A percentile compares a stretch with the other conserved stretches of the same genome.
Evolutionary conservation across 208 protist species (phyloP).

Genomic region (Vickermania ingenoplastis): DNA sequence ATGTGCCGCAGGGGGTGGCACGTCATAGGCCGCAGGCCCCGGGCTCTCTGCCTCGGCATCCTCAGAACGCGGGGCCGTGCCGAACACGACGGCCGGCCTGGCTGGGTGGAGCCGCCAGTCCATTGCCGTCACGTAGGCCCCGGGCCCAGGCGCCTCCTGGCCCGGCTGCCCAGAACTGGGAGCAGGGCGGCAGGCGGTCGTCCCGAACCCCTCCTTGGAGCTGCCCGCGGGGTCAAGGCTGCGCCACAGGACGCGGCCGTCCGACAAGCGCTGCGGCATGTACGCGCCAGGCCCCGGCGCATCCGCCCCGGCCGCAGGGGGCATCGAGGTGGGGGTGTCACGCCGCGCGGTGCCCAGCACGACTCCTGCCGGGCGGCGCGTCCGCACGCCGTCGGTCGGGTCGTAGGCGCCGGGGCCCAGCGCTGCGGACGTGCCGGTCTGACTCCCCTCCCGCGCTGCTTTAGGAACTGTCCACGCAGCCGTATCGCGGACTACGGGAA

Average conservation of each 20-base stretch:
- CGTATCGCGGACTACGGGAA: conserved; percentile 10
- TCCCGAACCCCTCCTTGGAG: not conserved
- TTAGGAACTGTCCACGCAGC: conserved; percentile 6
- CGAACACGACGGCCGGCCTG: not conserved
- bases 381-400: not conserved
- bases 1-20: not conserved
- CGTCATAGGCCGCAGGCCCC: conserved; percentile 16
- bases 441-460: not conserved
- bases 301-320: not conserved
- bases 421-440: not conserved
- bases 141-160: conserved; percentile 16
- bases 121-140: conserved; percentile 15
- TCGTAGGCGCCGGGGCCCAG: conserved; percentile 26
- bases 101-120: not conserved
- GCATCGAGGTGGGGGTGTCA: conserved; percentile 4
- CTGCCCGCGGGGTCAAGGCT: not conserved
- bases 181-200: not conserved
- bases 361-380: not conserved
- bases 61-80: not conserved
- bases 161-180: conserved; percentile 6
- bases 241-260: not conserved
- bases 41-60: conserved; percentile 1
- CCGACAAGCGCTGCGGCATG: not conserved
- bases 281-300: conserved; percentile 12
- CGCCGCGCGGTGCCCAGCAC: conserved; percentile 20